A percentile compares a stretch with the other conserved stretches of the same genome.
phyloP scores from a whole-genome alignment of 2,329 filamentous ascomycete species.

The Aspergillus persii region DNA sequence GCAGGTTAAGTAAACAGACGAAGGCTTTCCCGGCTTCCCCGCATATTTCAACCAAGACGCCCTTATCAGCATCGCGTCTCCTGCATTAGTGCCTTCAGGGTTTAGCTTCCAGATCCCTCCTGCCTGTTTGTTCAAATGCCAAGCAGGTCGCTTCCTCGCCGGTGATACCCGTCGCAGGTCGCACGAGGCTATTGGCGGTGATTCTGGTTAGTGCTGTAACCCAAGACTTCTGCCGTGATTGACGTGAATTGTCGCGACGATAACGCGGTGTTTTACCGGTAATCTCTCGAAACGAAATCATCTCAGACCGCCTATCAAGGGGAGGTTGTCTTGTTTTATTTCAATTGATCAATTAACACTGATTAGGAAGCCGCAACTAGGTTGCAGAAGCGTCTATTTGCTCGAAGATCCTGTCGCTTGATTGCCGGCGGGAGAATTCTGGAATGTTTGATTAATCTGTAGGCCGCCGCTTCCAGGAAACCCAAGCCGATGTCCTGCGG shows the following conservation, averaged over 20 bases:
- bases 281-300: neutral
- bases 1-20: neutral
- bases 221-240: conserved; percentile 5
- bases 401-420: neutral
- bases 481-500: neutral
- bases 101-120: neutral
- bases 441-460: neutral
- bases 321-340: neutral
- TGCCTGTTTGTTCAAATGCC: neutral
- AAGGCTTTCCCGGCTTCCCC: neutral
- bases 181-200: neutral
- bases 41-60: neutral
- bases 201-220: conserved; percentile 6
- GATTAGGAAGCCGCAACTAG: neutral
- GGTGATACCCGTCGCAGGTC: conserved; percentile 1
- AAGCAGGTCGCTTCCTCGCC: conserved; percentile 1
- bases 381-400: neutral
- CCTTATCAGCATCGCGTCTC: neutral
- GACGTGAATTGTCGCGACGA: neutral
- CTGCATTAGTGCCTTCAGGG: neutral
- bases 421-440: neutral
- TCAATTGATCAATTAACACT: neutral
- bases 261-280: neutral
- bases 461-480: neutral
- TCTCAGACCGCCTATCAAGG: neutral